A percentile compares a stretch with the other conserved stretches of the same genome.
phyloP scores from a whole-genome alignment of 2,329 filamentous ascomycete species.

The Botryotinia narcissicola region DNA sequence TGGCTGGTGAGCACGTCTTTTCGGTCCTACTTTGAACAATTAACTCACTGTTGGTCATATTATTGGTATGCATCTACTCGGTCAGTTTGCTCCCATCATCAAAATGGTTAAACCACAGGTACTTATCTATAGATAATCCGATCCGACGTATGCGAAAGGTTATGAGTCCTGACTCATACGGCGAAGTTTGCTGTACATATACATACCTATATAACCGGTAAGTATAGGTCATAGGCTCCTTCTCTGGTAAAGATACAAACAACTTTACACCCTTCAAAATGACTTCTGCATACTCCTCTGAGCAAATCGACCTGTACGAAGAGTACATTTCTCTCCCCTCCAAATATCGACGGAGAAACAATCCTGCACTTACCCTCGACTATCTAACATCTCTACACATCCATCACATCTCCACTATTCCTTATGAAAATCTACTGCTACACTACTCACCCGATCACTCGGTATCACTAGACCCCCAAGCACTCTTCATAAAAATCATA shows the following conservation, averaged over 20 bases:
- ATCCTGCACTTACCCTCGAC: slow-evolving; percentile 25
- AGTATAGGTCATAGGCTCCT: not conserved
- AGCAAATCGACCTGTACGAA: slow-evolving; percentile 31
- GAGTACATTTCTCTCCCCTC: slow-evolving; percentile 29
- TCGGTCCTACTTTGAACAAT: slow-evolving; percentile 1
- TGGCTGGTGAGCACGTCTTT: slow-evolving; percentile 13
- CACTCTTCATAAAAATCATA: slow-evolving; percentile 34
- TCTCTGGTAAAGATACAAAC: too few relatives aligned
- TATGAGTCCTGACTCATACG: not conserved
- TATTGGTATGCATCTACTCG: not conserved
- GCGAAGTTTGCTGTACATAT: not conserved
- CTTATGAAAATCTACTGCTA: slow-evolving; percentile 34
- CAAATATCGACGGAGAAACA: slow-evolving; percentile 21
- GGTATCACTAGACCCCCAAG: slow-evolving; percentile 31
- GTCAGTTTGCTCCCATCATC: not conserved
- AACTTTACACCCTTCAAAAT: not conserved
- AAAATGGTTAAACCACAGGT: not conserved
- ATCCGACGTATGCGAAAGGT: not conserved
- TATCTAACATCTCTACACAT: slow-evolving; percentile 32
- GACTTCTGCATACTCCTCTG: slow-evolving; percentile 27
- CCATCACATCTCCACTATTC: slow-evolving; percentile 30
- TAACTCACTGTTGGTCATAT: not conserved
- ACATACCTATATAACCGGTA: not conserved
- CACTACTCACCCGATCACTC: slow-evolving; percentile 31
- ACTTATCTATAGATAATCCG: not conserved